phyloP scores from a whole-genome alignment of 2,329 filamentous ascomycete species.

The Diplodia intermedia region DNA sequence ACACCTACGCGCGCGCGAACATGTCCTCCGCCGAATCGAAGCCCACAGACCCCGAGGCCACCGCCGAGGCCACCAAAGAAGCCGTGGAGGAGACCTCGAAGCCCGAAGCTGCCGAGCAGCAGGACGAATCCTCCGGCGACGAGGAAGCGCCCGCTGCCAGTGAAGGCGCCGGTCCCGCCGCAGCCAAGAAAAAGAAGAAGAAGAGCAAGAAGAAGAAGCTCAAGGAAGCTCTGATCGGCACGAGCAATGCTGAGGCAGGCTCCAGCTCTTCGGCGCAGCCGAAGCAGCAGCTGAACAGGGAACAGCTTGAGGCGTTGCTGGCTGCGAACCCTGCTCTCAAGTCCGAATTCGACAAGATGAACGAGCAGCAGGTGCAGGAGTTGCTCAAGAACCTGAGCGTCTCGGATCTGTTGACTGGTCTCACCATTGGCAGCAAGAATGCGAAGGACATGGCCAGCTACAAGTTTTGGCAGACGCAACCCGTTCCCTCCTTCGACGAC shows the following conservation, averaged over 20 bases:
- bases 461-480: conserved; percentile 99
- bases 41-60: conserved; percentile 60
- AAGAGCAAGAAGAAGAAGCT: conserved; percentile 70
- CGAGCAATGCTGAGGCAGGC: conserved; percentile 40
- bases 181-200: conserved; percentile 65
- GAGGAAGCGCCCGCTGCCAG: conserved; percentile 46
- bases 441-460: conserved; percentile 96
- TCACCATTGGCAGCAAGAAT: conserved; percentile 82
- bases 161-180: conserved; percentile 28
- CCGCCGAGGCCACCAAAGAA: conserved; percentile 54
- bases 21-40: conserved; percentile 61
- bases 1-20: conserved; percentile 9
- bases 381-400: conserved; percentile 68
- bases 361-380: conserved; percentile 49
- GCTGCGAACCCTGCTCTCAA: conserved; percentile 49
- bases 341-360: conserved; percentile 44
- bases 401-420: conserved; percentile 75
- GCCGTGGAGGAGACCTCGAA: conserved; percentile 34
- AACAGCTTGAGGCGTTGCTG: conserved; percentile 48
- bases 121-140: conserved; percentile 43
- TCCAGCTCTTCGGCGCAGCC: conserved; percentile 13
- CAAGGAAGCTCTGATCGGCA: conserved; percentile 52
- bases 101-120: conserved; percentile 45
- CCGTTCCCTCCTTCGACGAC: conserved; percentile 79
- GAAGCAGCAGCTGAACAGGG: conserved; percentile 43